Evolutionary conservation across 2,329 filamentous ascomycete genomes (phyloP), one percentile per base, ranked within the genome.

Genomic region (Ascochyta fabae): DNA sequence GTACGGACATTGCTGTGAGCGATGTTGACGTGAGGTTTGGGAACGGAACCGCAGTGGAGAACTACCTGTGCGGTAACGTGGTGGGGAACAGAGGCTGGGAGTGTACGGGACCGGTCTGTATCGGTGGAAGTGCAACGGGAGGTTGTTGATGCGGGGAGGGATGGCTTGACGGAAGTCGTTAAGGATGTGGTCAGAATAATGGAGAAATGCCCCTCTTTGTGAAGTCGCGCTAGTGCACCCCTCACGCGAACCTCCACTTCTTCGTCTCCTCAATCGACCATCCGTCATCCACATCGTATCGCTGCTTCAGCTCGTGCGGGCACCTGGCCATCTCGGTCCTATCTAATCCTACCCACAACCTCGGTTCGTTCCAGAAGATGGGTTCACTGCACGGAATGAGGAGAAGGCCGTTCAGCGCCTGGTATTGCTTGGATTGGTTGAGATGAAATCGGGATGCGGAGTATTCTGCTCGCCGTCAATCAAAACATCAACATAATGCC

Each of bases 61-160:
- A 40, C 13, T 68, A 65, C 46, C 50, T 69, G 10, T 65, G 64
- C 44, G 62, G 66, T 0, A 65, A 68, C 44, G 66, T 65, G 6
- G 54, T 59, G 2, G 62, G 39, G 1, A 53, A 47, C 6, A 50
- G 49, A 22, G 64, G 66, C 12, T 69, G 54, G 48, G 41, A 67
- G 1, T 69, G 66, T 42, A 67, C 65, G 10, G 65, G 65, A 6
- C 43, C 48, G 8, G 61, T 59, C 6, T 67, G 64, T 52, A 59
- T 62, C 22, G 64, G 61, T 27, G 61, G 59, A n/a, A 64, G 60
- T 45, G 46, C 57, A 27, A 64, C 62, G 26, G 59, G 62, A 36
- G 64, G 58, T 23, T 67, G 60, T 53, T 64, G 42, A 58, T 45
- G 50, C 48, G 40, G 48, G 48, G 51, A 48, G 33, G 13, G 44